phyloP scores from a whole-genome alignment of 176 grass and related monocot genomes.

The Cymbopogon citratus region DNA sequence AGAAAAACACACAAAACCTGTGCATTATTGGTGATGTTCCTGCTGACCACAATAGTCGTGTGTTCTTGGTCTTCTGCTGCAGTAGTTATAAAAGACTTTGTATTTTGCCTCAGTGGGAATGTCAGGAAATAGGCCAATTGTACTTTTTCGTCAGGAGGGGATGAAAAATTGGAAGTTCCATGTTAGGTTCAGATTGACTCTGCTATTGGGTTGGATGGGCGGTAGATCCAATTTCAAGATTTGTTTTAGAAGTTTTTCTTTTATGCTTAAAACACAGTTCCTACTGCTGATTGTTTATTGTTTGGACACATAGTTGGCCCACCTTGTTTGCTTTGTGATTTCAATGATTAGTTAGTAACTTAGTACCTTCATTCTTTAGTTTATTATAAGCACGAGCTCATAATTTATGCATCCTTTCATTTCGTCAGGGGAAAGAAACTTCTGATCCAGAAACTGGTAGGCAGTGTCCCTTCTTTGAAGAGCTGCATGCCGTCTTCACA shows the following conservation, averaged over 20 bases:
- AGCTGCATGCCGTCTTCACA: slow-evolving; percentile 76
- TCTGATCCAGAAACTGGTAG: slow-evolving; percentile 69
- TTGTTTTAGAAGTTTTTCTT: not conserved
- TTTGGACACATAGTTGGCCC: not conserved
- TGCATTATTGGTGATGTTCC: not conserved
- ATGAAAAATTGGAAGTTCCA: not conserved
- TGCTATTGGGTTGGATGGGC: not conserved
- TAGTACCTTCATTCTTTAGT: slow-evolving; percentile 17
- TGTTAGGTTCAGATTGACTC: not conserved
- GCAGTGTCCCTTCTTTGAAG: slow-evolving; percentile 90
- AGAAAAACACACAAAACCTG: not conserved
- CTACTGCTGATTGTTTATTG: not conserved
- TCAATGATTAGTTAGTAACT: not conserved
- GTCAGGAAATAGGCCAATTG: not conserved
- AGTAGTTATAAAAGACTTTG: not conserved
- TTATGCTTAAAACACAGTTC: not conserved
- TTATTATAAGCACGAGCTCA: not conserved
- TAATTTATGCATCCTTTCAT: not conserved
- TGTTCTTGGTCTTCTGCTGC: not conserved
- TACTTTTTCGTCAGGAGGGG: not conserved
- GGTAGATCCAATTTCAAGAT: slow-evolving; percentile 14
- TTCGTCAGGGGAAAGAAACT: slow-evolving; percentile 88
- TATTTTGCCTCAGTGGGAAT: not conserved
- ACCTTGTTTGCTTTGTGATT: slow-evolving; percentile 23
- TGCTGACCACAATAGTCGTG: not conserved